A percentile compares a stretch with the other conserved stretches of the same genome.
These are phyloP conservation scores for Nannizziopsis barbatae DNA, from an alignment of 2,329 filamentous ascomycete species.

Conservation along the genomic window DNA sequence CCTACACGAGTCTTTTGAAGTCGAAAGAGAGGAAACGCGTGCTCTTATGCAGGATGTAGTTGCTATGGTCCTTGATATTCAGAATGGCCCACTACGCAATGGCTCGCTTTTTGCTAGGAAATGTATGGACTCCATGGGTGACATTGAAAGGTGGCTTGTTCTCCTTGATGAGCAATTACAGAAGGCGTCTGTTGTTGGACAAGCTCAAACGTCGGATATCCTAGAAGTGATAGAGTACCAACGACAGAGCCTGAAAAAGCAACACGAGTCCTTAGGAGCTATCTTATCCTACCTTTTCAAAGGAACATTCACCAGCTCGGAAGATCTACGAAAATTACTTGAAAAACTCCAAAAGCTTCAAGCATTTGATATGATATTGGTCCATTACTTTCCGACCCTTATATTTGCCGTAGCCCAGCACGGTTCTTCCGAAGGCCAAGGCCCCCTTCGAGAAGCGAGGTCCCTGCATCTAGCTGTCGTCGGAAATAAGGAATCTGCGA, in stretches of 20 bases:
- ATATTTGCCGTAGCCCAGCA: slow-evolving; percentile 67
- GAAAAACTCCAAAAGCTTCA: slow-evolving; percentile 57
- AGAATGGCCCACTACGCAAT: slow-evolving; percentile 37
- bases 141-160: slow-evolving; percentile 66
- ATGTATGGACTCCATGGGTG: slow-evolving; percentile 64
- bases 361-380: slow-evolving; percentile 60
- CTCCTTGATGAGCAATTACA: slow-evolving; percentile 64
- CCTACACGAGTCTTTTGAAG: slow-evolving; percentile 55
- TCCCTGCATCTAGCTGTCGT: slow-evolving; percentile 59
- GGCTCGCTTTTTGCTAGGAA: slow-evolving; percentile 57
- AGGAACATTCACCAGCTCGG: slow-evolving; percentile 55
- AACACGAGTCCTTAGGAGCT: slow-evolving; percentile 80
- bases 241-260: slow-evolving; percentile 65
- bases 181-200: slow-evolving; percentile 62
- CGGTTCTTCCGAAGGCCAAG: slow-evolving; percentile 62
- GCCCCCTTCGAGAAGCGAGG: slow-evolving; percentile 56
- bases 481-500: slow-evolving; percentile 52
- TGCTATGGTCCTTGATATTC: slow-evolving; percentile 48
- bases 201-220: slow-evolving; percentile 51
- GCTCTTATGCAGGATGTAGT: slow-evolving; percentile 47
- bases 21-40: slow-evolving; percentile 46
- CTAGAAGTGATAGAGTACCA: slow-evolving; percentile 73
- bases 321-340: slow-evolving; percentile 65
- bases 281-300: slow-evolving; percentile 70
- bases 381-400: slow-evolving; percentile 74